Percentiles rank a stretch among this genome's conserved stretches.
These are phyloP conservation scores for Gracilaria caudata DNA, from an alignment of 23 red algal genomes.

Conservation along the genomic window DNA sequence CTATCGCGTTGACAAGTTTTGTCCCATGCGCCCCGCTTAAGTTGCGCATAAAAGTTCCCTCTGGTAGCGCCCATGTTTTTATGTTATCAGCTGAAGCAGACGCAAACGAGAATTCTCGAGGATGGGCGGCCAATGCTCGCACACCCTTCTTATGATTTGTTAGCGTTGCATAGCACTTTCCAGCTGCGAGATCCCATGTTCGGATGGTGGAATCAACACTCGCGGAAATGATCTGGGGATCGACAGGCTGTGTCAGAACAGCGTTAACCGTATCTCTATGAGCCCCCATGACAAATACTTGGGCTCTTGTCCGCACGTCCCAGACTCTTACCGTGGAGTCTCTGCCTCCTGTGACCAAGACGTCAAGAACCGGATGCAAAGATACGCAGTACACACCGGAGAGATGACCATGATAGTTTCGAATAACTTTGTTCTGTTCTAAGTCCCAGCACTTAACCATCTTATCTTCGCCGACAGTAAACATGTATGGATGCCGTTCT, in stretches of 20 bases:
- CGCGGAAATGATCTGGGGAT: slow-evolving; percentile 84
- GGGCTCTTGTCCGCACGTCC: slow-evolving; percentile 84
- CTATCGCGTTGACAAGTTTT: slow-evolving; percentile 81
- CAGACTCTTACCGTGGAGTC: slow-evolving; percentile 89
- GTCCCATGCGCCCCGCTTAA: slow-evolving; percentile 41
- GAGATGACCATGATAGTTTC: slow-evolving; percentile 92
- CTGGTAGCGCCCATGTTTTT: slow-evolving; percentile 87
- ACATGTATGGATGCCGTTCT: slow-evolving; percentile 84
- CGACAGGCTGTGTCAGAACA: slow-evolving; percentile 62
- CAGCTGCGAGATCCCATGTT: slow-evolving; percentile 94
- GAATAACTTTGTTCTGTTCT: slow-evolving; percentile 91
- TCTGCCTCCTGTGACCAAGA: slow-evolving; percentile 85
- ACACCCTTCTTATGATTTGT: slow-evolving; percentile 95
- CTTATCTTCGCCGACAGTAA: slow-evolving; percentile 92
- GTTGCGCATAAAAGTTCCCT: slow-evolving; percentile 82
- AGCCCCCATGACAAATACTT: slow-evolving; percentile 75
- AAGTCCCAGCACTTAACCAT: slow-evolving; percentile 97
- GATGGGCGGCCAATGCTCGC: slow-evolving; percentile 76
- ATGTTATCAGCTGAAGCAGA: slow-evolving; percentile 84
- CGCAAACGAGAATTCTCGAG: slow-evolving; percentile 76
- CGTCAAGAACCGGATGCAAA: slow-evolving; percentile 84
- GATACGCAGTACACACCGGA: slow-evolving; percentile 87
- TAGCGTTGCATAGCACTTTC: slow-evolving; percentile 74
- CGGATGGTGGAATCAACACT: slow-evolving; percentile 84
- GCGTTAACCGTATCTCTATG: slow-evolving; percentile 81